Base-by-base conservation (phyloP, 2,329 filamentous ascomycete species). In the Ceratocystis ficicola region DNA sequence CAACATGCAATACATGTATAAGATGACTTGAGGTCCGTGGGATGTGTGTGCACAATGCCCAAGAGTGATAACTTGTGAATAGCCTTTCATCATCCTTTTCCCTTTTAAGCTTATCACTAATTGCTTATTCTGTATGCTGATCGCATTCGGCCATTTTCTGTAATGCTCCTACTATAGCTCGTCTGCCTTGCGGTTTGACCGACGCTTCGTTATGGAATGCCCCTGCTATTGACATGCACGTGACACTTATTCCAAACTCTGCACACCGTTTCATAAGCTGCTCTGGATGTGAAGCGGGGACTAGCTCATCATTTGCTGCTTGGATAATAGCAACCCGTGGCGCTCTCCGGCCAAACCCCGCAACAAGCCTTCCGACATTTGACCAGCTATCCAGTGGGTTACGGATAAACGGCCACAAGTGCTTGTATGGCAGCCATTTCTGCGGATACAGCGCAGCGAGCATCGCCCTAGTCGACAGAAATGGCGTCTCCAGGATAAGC, bases 371-470 rank as follows among this genome's bases (percentile, higher is more conserved):
- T 2, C 73, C 76, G 36, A 85, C 69, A 68, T 84, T 84, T 64
- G 74, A 72, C 75, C 75, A 80, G 69, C 77, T 83, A 69, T 85
- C 80, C 44, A 85, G 74, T 50, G 83, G 80, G 68, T 81, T 91
- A 69, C 87, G 80, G 10, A 92, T 77, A 71, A 92, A 91, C 0
- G 86, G 86, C 78, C 84, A 84, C 0, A 93, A 78, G 72, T 92
- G 85, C 60, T 82, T 81, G 72, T 93, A 93, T 0, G 89, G 89
- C 5, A 92, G 76, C 87, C 88, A 92, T 70, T 83, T 88, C 70
- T 91, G 87, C 0, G 88, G 88, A 71, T 92, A 93, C 2, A 93
- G 74, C 1, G 83, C 84, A 52, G 82, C 76, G 5, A 93, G 77
- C 87, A 93, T 90, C 20, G 81, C 82, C 67, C 81, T 79, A 65